Evolutionary conservation across 2,329 filamentous ascomycete species (phyloP), one percentile per base, ranked within the genome.

Genomic region (Alternaria arborescens): DNA sequence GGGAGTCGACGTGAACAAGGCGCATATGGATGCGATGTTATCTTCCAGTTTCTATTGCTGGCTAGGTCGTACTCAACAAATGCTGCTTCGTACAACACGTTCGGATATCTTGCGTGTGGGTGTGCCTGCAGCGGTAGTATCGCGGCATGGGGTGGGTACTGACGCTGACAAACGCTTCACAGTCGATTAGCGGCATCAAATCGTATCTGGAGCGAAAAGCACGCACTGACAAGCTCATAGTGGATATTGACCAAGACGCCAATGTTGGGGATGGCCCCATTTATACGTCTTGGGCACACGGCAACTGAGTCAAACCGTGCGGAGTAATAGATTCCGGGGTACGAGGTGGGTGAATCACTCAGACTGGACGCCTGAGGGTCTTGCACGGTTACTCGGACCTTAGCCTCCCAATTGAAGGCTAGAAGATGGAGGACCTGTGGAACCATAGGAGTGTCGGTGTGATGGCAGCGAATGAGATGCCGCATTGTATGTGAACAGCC

Each of bases 1-100:
- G 88, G 1, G 94, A 85, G 69, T 94, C 91, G 12, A 91, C 91
- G 36, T 87, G 86, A 1, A 94, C 84, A 1, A 94, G 86, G 63
- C 88, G 91, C 62, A 81, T 79, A n/a, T 91, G 88, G 12, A 93
- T 80, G 36, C 65, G 16, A 91, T 90, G 65, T 91, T 86, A 3
- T 82, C 74, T 0, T 77, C 40, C 56, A 0, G 88, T 78, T 88
- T 3, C 86, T 86, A 70, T 92, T 88, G 26, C 82, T 88, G 58
- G 78, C 69, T 32, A 92, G 84, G 12, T 92, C 78, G 5, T 79
- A 78, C 67, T 84, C 78, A 5, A 86, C 82, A 55, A 89, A 87
- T 8, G 26, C 20, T 61, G 52, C 22, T 50, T 38, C 30, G 32
- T 38, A 36, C 30, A 50, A 38, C 32, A 26, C 20, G 16, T 50